These are phyloP conservation scores for Rosa hybrid DNA, from an alignment of 331 rosid species.

Conservation along the genomic window DNA sequence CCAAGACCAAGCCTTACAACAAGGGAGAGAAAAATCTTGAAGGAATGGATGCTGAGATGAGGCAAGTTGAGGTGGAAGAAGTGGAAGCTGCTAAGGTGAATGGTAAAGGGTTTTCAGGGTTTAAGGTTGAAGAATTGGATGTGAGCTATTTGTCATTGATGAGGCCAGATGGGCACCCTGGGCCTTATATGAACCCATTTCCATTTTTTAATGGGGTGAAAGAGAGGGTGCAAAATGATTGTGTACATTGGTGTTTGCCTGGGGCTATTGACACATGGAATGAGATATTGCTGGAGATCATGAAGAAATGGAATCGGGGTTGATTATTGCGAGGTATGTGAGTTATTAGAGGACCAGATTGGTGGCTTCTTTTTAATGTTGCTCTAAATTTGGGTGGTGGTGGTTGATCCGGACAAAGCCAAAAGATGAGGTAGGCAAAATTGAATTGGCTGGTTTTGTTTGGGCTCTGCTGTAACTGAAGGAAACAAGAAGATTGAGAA, in stretches of 20 bases:
- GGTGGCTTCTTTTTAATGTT: constrained; percentile 13
- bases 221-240: constrained; percentile 79
- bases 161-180: constrained; percentile 98
- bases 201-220: constrained; percentile 62
- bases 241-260: constrained; percentile 97
- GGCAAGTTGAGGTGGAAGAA: constrained; percentile 67
- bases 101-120: constrained; percentile 28
- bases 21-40: constrained; percentile 59
- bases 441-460: constrained; percentile 14
- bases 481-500: background rate
- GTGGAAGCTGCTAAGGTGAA: constrained; percentile 59
- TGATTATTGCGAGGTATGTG: constrained; percentile 23
- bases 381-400: constrained; percentile 27
- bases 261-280: constrained; percentile 96
- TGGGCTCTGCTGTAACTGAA: constrained; percentile 3
- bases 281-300: constrained; percentile 59
- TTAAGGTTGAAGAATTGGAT: constrained; percentile 69
- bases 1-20: constrained; percentile 60
- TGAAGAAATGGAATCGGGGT: constrained; percentile 54
- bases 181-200: constrained; percentile 81
- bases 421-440: background rate
- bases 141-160: constrained; percentile 61
- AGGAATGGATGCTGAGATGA: constrained; percentile 83
- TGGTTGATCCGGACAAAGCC: constrained; percentile 25
- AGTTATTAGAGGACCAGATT: constrained; percentile 20